Evolutionary conservation across 495 filamentous ascomycete species (phyloP).

Genomic region (Lasiosphaeria miniovina): DNA sequence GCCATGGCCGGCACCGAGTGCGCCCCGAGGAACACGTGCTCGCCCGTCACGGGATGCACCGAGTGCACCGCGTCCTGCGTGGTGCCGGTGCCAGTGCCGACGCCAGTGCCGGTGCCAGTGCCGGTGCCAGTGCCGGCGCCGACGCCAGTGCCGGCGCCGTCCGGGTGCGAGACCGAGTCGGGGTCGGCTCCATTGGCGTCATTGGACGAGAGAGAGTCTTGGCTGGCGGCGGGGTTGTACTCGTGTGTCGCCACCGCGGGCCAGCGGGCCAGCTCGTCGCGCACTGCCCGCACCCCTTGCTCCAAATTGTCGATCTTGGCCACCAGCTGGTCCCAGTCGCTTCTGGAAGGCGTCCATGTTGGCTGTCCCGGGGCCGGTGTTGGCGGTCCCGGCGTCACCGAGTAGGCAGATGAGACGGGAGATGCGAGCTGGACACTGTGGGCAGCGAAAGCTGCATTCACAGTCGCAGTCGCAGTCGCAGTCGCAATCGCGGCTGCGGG

Average conservation of each 20-base stretch:
- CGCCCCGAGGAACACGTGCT: constrained; percentile 8
- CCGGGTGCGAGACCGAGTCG: background rate
- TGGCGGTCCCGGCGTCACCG: background rate
- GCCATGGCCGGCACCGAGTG: constrained; percentile 12
- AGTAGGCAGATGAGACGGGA: background rate
- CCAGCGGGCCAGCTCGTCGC: background rate
- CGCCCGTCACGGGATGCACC: constrained; percentile 9
- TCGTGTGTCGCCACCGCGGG: background rate
- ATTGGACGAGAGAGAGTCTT: background rate
- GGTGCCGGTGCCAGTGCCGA: background rate
- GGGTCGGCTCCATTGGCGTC: background rate
- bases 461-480: background rate
- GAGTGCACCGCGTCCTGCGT: background rate
- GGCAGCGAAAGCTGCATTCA: too few species aligned
- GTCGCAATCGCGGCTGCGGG: background rate
- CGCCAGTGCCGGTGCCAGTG: background rate
- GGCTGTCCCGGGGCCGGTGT: background rate
- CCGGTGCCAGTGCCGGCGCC: background rate
- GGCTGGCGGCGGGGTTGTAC: background rate
- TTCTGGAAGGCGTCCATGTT: constrained; percentile 5
- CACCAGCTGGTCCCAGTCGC: constrained; percentile 8
- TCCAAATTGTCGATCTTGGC: constrained; percentile 7
- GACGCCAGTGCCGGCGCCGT: too few species aligned
- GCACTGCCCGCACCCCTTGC: background rate
- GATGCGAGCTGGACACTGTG: background rate